A percentile compares a stretch with the other conserved stretches of the same genome.
Conservation (phyloP, 2,329 filamentous ascomycete genomes). For the Hymenoscyphus fraxineus region DNA sequence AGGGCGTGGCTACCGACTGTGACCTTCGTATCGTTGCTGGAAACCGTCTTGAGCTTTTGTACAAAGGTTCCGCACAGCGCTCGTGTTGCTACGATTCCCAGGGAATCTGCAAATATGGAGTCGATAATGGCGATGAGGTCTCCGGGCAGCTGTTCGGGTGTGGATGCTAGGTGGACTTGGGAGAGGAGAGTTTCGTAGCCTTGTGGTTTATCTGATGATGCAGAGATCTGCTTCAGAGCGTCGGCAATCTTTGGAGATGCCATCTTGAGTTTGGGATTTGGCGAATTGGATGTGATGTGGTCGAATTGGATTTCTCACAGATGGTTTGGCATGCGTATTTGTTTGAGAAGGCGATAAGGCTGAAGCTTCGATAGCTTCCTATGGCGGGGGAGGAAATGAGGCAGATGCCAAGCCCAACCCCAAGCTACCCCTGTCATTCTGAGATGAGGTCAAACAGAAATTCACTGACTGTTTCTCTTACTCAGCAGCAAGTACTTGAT, state of each 20-base stretch:
- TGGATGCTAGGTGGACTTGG: conserved; percentile 35
- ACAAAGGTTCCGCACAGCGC: conserved; percentile 51
- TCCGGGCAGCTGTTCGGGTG: conserved; percentile 20
- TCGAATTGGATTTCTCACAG: neutral
- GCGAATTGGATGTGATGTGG: neutral
- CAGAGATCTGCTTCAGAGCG: conserved; percentile 42
- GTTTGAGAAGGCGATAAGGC: conserved; percentile 3
- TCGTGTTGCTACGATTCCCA: conserved; percentile 35
- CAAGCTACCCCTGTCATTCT: conserved; percentile 2
- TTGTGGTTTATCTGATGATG: conserved; percentile 41
- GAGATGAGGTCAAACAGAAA: neutral
- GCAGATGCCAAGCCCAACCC: conserved; percentile 1
- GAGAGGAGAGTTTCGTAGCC: conserved; percentile 46
- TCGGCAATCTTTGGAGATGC: conserved; percentile 40
- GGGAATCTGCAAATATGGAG: conserved; percentile 32
- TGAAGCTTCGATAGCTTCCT: neutral
- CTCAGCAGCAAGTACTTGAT: too few species aligned
- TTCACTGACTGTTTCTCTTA: neutral
- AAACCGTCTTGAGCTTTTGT: conserved; percentile 55
- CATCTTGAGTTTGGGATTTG: conserved; percentile 22
- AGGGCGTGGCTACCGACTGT: conserved; percentile 74
- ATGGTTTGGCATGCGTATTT: neutral
- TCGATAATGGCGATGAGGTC: conserved; percentile 34
- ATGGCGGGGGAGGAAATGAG: neutral
- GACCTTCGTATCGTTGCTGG: conserved; percentile 64